Conservation (phyloP, 495 filamentous ascomycete species). For the Xylaria nigripes region DNA sequence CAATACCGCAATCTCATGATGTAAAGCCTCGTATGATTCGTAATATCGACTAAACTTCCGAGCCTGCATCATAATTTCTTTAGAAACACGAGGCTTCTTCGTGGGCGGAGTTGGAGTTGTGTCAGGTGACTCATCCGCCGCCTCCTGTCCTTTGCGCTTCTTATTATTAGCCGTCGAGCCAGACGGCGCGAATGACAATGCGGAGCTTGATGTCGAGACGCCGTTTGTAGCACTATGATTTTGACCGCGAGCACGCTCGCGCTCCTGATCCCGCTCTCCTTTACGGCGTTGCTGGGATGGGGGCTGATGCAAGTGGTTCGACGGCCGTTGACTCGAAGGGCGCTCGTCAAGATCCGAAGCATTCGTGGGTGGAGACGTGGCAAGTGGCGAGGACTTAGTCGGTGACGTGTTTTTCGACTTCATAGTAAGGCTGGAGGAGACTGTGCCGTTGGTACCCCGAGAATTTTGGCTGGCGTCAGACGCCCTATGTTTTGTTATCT, state of each 20-base stretch:
- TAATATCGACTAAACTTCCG: constrained; percentile 55
- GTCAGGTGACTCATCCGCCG: constrained; percentile 20
- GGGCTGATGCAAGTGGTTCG: constrained; percentile 15
- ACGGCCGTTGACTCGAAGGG: constrained; percentile 25
- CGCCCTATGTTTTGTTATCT: constrained; percentile 28
- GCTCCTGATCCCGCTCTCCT: constrained; percentile 16
- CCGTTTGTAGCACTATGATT: constrained; percentile 10
- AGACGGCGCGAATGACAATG: constrained; percentile 11
- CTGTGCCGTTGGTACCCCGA: constrained; percentile 22
- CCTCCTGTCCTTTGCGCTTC: constrained; percentile 34
- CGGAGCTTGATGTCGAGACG: constrained; percentile 15
- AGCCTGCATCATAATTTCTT: constrained; percentile 44
- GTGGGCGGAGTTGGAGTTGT: constrained; percentile 19
- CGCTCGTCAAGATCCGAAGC: constrained; percentile 53
- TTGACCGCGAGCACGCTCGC: constrained; percentile 26
- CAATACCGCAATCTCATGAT: constrained; percentile 47
- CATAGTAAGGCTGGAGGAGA: constrained; percentile 24
- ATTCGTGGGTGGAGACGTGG: constrained; percentile 68
- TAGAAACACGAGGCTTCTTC: constrained; percentile 33
- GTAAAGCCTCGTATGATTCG: constrained; percentile 53
- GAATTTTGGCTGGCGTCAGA: constrained; percentile 43
- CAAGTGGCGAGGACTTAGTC: constrained; percentile 65
- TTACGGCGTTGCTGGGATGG: constrained; percentile 15
- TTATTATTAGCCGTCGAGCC: constrained; percentile 23
- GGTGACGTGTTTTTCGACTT: constrained; percentile 49